Evolutionary conservation across 2,329 filamentous ascomycete species (phyloP), one percentile per base, ranked within the genome.

Genomic region (Penicillium verrucosum): DNA sequence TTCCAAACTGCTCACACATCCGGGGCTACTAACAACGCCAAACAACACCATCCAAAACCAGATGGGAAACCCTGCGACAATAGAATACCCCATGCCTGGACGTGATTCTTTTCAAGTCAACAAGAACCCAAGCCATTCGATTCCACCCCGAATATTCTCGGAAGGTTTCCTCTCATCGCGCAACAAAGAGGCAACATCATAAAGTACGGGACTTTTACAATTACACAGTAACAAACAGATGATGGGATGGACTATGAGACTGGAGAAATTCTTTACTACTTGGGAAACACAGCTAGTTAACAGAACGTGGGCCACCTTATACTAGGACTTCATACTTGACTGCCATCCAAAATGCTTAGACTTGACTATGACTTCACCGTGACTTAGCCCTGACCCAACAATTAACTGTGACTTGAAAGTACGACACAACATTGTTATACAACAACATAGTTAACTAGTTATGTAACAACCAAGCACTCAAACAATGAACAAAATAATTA

Each of bases 61-160:
- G 8, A n/a, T 5, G 5, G 7, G 3, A 36, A 16, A 32, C 16
- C 1, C 14, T 11, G 30, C 11, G 10, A 11, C 1, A 16, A 32
- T 5, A 4, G 5, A 8, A 7, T 2, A 27, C 3, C 3, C 11
- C 2, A n/a, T 10, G 0, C 29, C 3, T 14, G 7, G 5, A 14
- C 16, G 23, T 34, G 0, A 18, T 18, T 5, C 0, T 18, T 18
- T 18, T 1, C 9, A 12, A 18, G 4, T 8, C 29, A 25, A 25
- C 21, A 27, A 10, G 5, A n/a, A 34, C 16, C 4, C 7, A 21
- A 23, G 12, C 23, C 18, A 23, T 25, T 16, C 2, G 9, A 51
- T 32, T 11, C 10, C 21, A 27, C 29, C 18, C 18, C 27, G 18
- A 51, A 44, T 14, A 16, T 34, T 25, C 14, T 12, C 16, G 21